phyloP scores from a whole-genome alignment of 2,329 filamentous ascomycete species.

The Septoria linicola region DNA sequence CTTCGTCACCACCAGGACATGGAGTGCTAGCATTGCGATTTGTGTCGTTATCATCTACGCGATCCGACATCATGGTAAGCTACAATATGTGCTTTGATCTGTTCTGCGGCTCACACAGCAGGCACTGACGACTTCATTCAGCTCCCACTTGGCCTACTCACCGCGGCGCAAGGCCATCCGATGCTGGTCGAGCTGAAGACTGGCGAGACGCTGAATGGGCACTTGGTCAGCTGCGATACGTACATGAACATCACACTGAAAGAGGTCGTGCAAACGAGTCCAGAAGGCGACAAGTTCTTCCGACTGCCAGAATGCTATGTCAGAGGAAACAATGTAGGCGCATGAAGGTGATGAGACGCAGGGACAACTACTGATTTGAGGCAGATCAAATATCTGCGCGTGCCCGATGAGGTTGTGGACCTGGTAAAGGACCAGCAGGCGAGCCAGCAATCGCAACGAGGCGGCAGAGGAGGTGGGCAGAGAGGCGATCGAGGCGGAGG shows the following conservation, averaged over 20 bases:
- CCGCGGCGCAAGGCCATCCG: slow-evolving; percentile 92
- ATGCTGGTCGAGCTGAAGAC: slow-evolving; percentile 98
- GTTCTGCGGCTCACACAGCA: slow-evolving; percentile 22
- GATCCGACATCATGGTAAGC: slow-evolving; percentile 14
- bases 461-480: slow-evolving; percentile 34
- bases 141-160: slow-evolving; percentile 76
- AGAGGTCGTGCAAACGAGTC: slow-evolving; percentile 94
- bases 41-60: background rate
- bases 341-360: background rate
- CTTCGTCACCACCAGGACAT: background rate
- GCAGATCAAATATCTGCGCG: slow-evolving; percentile 96
- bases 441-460: slow-evolving; percentile 58
- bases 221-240: slow-evolving; percentile 94
- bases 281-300: slow-evolving; percentile 92
- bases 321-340: slow-evolving; percentile 87
- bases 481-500: slow-evolving; percentile 24
- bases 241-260: slow-evolving; percentile 99
- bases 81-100: background rate
- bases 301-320: slow-evolving; percentile 92
- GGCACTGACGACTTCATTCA: slow-evolving; percentile 39
- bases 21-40: background rate
- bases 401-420: slow-evolving; percentile 96
- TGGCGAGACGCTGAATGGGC: slow-evolving; percentile 94
- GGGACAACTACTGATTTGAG: slow-evolving; percentile 12
- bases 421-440: slow-evolving; percentile 84